Base-by-base conservation (phyloP, 257 asterid species). In the Agastache rugosa region DNA sequence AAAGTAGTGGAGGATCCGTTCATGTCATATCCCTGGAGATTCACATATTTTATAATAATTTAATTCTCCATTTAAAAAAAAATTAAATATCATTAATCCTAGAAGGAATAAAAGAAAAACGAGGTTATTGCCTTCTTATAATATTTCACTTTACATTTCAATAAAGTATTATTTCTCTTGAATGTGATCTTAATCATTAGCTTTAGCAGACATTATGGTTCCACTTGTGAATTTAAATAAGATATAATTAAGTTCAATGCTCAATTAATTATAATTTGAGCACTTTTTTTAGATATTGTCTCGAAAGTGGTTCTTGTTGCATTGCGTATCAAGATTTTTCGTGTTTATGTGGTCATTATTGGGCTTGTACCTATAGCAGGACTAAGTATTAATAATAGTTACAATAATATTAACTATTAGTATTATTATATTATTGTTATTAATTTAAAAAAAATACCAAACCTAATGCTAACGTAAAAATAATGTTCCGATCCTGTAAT, bases 1-100 rank as follows among this genome's bases (percentile, higher is more conserved):
- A 53, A 78, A 27, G 29, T 66, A 58, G 81, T 83, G 90, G 86
- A 69, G 67, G 75, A 69, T 76, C 83, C 63, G 55, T 71, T 80
- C 17, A 29, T 76, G 85, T 81, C 85, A 79, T 80, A 78, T 81
- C 77, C 22, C 58, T 42, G n/a, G 51, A 68, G 78, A 70, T 69
- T 74, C 79, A 75, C 67, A 59, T 59, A 47, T 6, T 45, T 62
- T 53, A 62, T 67, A 65, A 11, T 63, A 56, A 31, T 54, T 63
- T 14, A 71, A 16, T 69, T 68, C 45, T 16, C 29, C 63, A 42
- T 34, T 11, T 71, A 29, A 63, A 54, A 41, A 39, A 1, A 69
- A 60, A 67, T 74, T 45, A 37, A 59, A 66, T 59, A 39, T 61
- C 60, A 41, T 6, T 34, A 15, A 53, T 51, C 54, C n/a, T 23